phyloP scores from a whole-genome alignment of 306 rosid genomes.

The Rosa persica region DNA sequence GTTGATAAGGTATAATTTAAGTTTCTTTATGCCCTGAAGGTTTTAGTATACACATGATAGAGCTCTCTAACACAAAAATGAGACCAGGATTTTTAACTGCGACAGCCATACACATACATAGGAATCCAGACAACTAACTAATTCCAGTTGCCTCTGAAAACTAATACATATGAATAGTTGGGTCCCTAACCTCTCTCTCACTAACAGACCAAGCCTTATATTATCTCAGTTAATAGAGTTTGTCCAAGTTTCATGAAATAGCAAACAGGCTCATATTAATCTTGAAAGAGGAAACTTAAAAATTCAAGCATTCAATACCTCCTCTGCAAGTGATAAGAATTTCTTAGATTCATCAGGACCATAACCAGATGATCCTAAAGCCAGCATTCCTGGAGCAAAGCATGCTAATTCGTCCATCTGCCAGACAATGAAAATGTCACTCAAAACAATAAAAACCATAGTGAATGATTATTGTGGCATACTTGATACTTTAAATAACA shows the following conservation, averaged over 20 bases:
- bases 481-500: conserved; percentile 14
- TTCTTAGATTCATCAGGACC: conserved; percentile 71
- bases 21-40: background rate
- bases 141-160: background rate
- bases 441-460: conserved; percentile 12
- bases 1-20: background rate
- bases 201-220: background rate
- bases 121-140: background rate
- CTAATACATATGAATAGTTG: background rate
- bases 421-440: conserved; percentile 25
- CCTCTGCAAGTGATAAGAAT: conserved; percentile 84
- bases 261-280: background rate
- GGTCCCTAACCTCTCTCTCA: background rate
- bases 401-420: conserved; percentile 99
- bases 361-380: conserved; percentile 87
- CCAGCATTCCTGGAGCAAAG: conserved; percentile 99
- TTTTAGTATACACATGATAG: background rate
- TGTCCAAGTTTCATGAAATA: conserved; percentile 5
- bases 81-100: background rate
- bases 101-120: background rate
- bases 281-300: background rate
- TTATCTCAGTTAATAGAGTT: background rate
- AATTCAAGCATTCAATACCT: conserved; percentile 44
- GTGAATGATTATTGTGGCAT: conserved; percentile 16
- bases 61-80: background rate